Base-by-base conservation (phyloP, 345 rosid species). In the Salix koriyanagi region DNA sequence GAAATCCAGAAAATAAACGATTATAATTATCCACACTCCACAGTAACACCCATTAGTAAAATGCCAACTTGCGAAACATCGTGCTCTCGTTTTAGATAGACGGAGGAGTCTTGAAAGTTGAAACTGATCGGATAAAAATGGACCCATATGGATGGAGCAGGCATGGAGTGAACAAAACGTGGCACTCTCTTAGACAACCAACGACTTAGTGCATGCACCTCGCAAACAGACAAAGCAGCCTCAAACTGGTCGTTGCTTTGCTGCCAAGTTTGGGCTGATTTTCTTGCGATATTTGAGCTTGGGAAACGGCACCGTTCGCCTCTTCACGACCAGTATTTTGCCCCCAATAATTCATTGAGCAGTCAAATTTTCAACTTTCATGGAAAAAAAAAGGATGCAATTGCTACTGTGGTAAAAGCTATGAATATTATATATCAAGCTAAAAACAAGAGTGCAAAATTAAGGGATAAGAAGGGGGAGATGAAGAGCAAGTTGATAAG, bases 401-500 rank as follows among this genome's bases (percentile, higher is more conserved):
- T 44, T 13, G 50, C 4, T 44, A 44, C 16, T 44, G 50, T 41
- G 44, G 12, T 41, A 41, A 11, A 41, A 11, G 44, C 44, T 1
- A 13, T 41, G 1, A 8, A 10, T 41, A 11, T 41, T 41, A 9
- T 41, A 41, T 41, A 41, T 10, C 2, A 41, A 25, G 12, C 18
- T 37, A 19, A 6, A 3, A 32, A 44, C 2, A 26, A 13, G 18
- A 76, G 65, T 1, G 41, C 11, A 7, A 32, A 65, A 50, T 28
- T 28, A 28, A 30, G 48, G 44, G 76, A 79, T 66, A 80, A 73
- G 77, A 67, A 70, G 72, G 34, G 11, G 71, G 61, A 42, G 23
- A 41, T 9, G 2, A 41, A 70, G n/a, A 68, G 26, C 34, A 34
- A 78, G 46, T 28, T 3, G 62, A 56, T 32, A 66, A 1, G 50